These are phyloP conservation scores for Picea glauca DNA, from an alignment of 75 land plant genomes.

Conservation along the genomic window DNA sequence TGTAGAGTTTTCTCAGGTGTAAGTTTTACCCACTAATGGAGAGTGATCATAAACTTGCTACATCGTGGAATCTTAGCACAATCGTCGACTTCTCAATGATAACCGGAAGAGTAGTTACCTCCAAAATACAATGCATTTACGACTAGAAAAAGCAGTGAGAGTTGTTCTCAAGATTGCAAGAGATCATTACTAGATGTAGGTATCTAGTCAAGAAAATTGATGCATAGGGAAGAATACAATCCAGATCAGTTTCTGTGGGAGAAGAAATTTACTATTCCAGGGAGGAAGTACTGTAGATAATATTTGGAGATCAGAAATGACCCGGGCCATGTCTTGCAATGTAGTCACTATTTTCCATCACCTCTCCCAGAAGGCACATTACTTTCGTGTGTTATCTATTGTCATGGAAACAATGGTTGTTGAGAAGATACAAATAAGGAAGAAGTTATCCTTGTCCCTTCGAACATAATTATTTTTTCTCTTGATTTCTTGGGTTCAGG, in stretches of 20 bases:
- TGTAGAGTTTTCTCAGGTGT: no score
- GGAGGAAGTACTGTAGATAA: conserved; percentile 65
- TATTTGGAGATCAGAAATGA: conserved; percentile 88
- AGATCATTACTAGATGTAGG: no score
- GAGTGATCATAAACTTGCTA: no score
- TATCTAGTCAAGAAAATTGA: no score
- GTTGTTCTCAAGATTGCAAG: no score
- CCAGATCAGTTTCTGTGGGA: conserved; percentile 90
- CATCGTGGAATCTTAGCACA: no score
- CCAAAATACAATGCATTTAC: no score
- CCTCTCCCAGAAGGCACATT: conserved; percentile 51
- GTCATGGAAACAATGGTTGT: conserved; percentile 85
- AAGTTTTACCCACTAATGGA: no score
- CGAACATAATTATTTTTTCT: conserved; percentile 22
- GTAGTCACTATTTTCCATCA: conserved; percentile 83
- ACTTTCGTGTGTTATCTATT: conserved; percentile 91
- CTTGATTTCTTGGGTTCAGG: conserved; percentile 24
- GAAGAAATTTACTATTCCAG: conserved; percentile 77
- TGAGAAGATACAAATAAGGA: conserved; percentile 26
- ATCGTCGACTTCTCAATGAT: no score
- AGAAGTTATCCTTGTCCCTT: conserved; percentile 17
- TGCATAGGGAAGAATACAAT: conserved; percentile 77
- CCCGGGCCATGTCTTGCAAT: conserved; percentile 75
- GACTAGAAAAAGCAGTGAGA: no score
- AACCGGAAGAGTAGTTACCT: no score